Percentiles rank a stretch among this genome's conserved stretches.
phyloP scores from a whole-genome alignment of 2,329 filamentous ascomycete species.

The Fonsecaea pedrosoi region DNA sequence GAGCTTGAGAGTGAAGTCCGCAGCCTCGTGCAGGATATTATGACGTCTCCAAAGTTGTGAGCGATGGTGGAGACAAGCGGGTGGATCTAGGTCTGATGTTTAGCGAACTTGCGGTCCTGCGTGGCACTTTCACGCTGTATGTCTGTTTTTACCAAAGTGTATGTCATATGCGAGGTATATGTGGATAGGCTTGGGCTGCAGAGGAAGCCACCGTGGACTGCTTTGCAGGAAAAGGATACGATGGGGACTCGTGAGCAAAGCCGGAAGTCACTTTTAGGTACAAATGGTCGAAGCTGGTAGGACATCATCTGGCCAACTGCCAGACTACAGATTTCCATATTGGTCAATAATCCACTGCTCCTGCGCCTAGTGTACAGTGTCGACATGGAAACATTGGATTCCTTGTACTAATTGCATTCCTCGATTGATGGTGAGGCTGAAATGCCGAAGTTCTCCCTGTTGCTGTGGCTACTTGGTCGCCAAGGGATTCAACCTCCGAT shows the following conservation, averaged over 20 bases:
- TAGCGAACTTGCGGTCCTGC: conserved; percentile 15
- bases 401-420: neutral
- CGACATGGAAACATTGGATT: neutral
- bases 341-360: neutral
- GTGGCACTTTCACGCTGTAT: conserved; percentile 6
- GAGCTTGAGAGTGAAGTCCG: conserved; percentile 52
- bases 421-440: neutral
- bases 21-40: conserved; percentile 33
- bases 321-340: neutral
- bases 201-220: neutral
- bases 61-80: neutral
- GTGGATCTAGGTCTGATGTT: conserved; percentile 1
- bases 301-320: neutral
- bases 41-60: conserved; percentile 30
- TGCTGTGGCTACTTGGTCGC: neutral
- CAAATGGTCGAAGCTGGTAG: neutral
- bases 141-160: conserved; percentile 1
- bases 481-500: neutral
- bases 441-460: conserved; percentile 3
- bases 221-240: neutral
- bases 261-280: neutral
- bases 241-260: neutral
- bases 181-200: neutral
- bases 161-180: neutral
- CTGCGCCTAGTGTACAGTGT: neutral